Conservation (phyloP, 164 flowering plant species). For the Magnolia kwangsiensis region DNA sequence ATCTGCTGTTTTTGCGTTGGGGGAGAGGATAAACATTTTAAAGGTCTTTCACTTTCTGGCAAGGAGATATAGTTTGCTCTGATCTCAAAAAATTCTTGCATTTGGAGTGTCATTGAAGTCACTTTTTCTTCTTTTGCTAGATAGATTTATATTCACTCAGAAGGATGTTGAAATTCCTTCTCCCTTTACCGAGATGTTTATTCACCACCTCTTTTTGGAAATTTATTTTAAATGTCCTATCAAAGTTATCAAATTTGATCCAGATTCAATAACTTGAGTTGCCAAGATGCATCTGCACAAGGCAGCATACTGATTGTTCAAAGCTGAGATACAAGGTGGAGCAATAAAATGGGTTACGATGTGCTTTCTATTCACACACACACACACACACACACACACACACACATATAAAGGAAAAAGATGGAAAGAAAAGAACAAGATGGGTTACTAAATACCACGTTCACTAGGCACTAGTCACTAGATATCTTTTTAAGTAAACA, state of each 20-base stretch:
- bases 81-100: background rate
- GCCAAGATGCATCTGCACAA: no score
- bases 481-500: no score
- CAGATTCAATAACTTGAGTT: no score
- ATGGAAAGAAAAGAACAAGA: no score
- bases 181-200: background rate
- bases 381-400: no score
- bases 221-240: background rate
- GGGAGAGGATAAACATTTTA: conserved; percentile 85
- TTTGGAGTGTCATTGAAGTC: background rate
- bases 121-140: background rate
- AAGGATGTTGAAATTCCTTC: background rate
- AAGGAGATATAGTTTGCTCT: background rate
- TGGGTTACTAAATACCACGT: no score
- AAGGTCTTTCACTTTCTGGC: conserved; percentile 45
- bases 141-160: background rate
- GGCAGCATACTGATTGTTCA: no score
- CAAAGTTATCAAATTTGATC: background rate
- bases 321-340: no score
- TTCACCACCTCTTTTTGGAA: background rate
- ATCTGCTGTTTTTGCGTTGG: conserved; percentile 93
- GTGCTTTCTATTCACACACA: no score
- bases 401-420: no score
- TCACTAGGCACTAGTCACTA: no score
- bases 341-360: no score